phyloP scores from a whole-genome alignment of 23 red algal species.

The Chondrus crispus region DNA sequence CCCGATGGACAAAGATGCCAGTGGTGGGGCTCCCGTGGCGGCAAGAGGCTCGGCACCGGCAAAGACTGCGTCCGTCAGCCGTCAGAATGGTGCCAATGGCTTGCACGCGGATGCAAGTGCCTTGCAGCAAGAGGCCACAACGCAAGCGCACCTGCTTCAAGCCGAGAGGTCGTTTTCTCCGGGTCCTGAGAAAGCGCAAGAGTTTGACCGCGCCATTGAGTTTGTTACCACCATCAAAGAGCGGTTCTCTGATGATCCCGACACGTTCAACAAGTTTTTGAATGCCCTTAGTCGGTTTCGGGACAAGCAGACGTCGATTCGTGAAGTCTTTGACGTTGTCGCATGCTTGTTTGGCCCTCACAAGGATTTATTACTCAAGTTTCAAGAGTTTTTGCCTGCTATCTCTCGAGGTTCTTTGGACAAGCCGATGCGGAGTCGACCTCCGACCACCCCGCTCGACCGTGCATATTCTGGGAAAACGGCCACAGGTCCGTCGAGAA shows the following conservation, averaged over 20 bases:
- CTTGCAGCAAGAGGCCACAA: background rate
- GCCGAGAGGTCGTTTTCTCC: background rate
- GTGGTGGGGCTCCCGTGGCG: background rate
- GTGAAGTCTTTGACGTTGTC: conserved; percentile 81
- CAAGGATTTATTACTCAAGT: conserved; percentile 87
- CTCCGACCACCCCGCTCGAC: background rate
- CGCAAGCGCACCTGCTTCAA: background rate
- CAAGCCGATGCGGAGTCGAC: background rate
- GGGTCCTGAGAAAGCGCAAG: background rate
- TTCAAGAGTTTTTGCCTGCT: conserved; percentile 85
- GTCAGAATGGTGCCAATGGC: background rate
- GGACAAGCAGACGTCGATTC: conserved; percentile 57
- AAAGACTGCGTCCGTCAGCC: background rate
- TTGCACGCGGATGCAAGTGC: too few species aligned
- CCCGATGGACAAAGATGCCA: background rate
- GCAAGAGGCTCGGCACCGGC: background rate
- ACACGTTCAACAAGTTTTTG: conserved; percentile 83
- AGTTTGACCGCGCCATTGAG: conserved; percentile 92
- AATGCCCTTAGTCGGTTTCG: conserved; percentile 74
- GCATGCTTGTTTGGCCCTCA: conserved; percentile 80
- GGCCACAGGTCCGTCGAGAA: background rate
- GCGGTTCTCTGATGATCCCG: conserved; percentile 63
- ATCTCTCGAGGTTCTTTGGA: conserved; percentile 18
- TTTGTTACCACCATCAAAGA: conserved; percentile 94
- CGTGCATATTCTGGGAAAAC: background rate